phyloP scores from a whole-genome alignment of 1,284 basidiomycete species.

The Tilletia horrida region DNA sequence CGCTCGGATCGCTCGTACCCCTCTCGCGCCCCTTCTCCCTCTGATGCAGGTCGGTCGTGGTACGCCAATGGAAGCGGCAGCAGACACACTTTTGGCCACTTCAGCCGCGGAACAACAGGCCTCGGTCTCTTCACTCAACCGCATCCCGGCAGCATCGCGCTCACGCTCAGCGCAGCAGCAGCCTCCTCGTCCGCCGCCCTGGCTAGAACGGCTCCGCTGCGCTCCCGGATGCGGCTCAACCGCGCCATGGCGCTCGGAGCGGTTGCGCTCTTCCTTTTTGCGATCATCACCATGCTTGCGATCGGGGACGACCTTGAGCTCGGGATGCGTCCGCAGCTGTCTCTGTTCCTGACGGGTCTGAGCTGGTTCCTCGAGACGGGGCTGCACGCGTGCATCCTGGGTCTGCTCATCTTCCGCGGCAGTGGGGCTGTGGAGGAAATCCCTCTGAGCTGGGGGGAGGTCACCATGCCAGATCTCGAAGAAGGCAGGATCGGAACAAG shows the following conservation, averaged over 20 bases:
- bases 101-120: too few species aligned
- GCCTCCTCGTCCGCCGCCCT: neutral
- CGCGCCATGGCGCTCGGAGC: neutral
- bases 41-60: too few species aligned
- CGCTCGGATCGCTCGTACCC: too few species aligned
- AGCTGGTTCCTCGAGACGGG: neutral
- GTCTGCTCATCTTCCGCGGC: conserved; percentile 1
- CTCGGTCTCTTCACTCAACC: neutral
- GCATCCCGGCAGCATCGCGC: conserved; percentile 8
- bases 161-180: conserved; percentile 8
- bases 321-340: neutral
- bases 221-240: conserved; percentile 1
- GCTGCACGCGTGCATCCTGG: neutral
- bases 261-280: neutral
- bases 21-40: too few species aligned
- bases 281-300: neutral
- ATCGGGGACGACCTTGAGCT: neutral
- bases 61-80: too few species aligned
- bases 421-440: conserved; percentile 10
- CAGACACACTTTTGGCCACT: too few species aligned
- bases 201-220: neutral
- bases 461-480: conserved; percentile 8
- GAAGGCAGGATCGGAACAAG: neutral
- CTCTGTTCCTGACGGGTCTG: neutral
- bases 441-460: neutral